phyloP scores from a whole-genome alignment of 2,329 filamentous ascomycete genomes.

The Elsinoe perseae region DNA sequence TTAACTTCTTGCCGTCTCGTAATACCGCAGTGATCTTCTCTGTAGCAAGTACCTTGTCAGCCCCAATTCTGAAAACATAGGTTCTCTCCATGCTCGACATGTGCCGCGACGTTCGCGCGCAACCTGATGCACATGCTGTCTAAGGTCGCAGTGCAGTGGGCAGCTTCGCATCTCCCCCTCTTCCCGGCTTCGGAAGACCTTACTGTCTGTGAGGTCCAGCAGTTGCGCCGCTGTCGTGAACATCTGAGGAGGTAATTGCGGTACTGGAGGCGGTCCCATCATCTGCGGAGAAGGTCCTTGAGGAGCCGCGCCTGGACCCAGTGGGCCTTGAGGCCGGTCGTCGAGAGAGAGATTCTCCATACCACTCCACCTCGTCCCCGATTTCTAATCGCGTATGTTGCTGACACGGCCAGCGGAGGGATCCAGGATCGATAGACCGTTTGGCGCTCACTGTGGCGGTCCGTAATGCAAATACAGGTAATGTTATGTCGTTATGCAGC shows the following conservation, averaged over 20 bases:
- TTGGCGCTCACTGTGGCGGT: neutral
- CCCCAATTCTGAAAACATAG: constrained; percentile 11
- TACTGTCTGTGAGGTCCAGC: constrained; percentile 94
- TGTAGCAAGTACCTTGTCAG: constrained; percentile 37
- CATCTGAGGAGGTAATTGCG: constrained; percentile 84
- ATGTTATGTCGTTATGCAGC: neutral
- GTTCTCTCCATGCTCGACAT: neutral
- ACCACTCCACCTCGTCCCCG: neutral
- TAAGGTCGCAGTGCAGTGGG: too few species aligned
- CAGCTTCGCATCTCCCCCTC: neutral
- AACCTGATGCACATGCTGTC: too few species aligned
- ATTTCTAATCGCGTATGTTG: too few species aligned
- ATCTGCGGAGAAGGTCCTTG: constrained; percentile 21
- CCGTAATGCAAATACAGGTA: neutral
- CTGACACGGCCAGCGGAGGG: neutral
- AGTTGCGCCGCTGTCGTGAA: constrained; percentile 96
- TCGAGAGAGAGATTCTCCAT: constrained; percentile 19
- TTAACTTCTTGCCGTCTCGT: constrained; percentile 86
- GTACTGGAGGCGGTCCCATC: constrained; percentile 33
- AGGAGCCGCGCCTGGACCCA: constrained; percentile 19
- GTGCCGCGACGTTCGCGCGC: too few species aligned
- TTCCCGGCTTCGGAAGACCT: constrained; percentile 30
- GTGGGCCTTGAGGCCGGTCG: constrained; percentile 12
- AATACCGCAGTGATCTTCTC: constrained; percentile 92
- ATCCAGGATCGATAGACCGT: neutral